Conservation (phyloP, 352 stramenopile species). For the Pythium phragmiticola region DNA sequence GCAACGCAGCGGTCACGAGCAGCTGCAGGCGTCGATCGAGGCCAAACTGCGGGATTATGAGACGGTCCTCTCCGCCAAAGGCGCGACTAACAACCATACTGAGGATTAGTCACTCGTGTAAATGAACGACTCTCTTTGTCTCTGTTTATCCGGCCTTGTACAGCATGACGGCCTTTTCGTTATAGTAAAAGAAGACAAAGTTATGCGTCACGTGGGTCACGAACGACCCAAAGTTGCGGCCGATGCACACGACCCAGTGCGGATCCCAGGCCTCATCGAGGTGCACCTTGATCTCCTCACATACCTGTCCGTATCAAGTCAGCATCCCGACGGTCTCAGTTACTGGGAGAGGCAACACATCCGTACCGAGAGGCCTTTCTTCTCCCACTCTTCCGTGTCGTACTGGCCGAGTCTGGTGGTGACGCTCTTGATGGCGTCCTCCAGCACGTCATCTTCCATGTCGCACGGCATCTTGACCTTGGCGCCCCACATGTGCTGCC, state of each 20-base stretch:
- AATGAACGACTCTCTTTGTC: neutral
- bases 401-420: conserved; percentile 56
- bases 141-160: conserved; percentile 74
- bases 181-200: conserved; percentile 93
- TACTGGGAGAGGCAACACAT: neutral
- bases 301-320: conserved; percentile 40
- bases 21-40: conserved; percentile 20
- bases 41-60: conserved; percentile 27
- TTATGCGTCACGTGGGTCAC: conserved; percentile 92
- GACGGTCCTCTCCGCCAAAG: conserved; percentile 1
- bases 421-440: conserved; percentile 80
- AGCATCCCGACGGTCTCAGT: neutral
- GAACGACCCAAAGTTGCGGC: conserved; percentile 91
- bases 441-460: conserved; percentile 88
- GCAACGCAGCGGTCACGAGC: conserved; percentile 7
- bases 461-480: conserved; percentile 88
- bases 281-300: conserved; percentile 79
- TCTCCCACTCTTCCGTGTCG: conserved; percentile 87
- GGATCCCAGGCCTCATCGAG: conserved; percentile 77
- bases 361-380: conserved; percentile 59
- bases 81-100: neutral
- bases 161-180: conserved; percentile 84
- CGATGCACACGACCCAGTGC: conserved; percentile 87
- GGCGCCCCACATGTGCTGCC: conserved; percentile 87
- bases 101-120: neutral